Base-by-base conservation (phyloP, 2,329 filamentous ascomycete genomes). In the Talaromyces marneffei region DNA sequence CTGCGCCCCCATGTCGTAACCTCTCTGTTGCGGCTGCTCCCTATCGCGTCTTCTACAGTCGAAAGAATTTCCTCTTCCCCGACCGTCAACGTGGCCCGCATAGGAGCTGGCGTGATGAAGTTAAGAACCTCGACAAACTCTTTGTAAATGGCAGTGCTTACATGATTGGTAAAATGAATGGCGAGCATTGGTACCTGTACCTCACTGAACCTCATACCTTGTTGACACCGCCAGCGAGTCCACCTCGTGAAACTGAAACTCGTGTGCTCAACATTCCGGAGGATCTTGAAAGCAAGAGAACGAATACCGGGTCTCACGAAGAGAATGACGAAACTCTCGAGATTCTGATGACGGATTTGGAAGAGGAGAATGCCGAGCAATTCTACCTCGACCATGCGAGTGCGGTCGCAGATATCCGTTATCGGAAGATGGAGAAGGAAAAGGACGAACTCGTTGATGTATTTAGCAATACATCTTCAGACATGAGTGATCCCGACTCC, bases 101-200 rank as follows among this genome's bases (percentile, higher is more conserved):
- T 77, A 89, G 92, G 65, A 97, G 92, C 86, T 99, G 94, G 94
- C 89, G 92, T 68, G 89, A 97, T 73, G 94, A 99, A 75, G 93
- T 97, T 71, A 89, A 88, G 70, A 96, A 88, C 69, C 83, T 99
- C 65, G 94, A 99, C 78, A 88, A 90, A 73, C 90, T 92, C 76
- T 97, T 99, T 74, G 82, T 89, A 64, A 88, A 90, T 61, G 94
- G 94, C 60, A 97, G 93, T 75, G 94, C 94, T 56, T 99, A 99
- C 77, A 96, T 97, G 92, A 95, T 99, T 66, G 94, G 94, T 71
- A 97, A 97, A 80, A 97, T 97, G 93, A 99, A 99, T 69, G 93
- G 94, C 62, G 94, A 99, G 75, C 94, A 99, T 71, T 99, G 94
- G 94, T 97, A 97, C 74, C 81, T 99, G 60, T 99, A 99, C 79